Conservation (phyloP, 192 early-diverging fungal genomes). For the Chytriomyces sp. region DNA sequence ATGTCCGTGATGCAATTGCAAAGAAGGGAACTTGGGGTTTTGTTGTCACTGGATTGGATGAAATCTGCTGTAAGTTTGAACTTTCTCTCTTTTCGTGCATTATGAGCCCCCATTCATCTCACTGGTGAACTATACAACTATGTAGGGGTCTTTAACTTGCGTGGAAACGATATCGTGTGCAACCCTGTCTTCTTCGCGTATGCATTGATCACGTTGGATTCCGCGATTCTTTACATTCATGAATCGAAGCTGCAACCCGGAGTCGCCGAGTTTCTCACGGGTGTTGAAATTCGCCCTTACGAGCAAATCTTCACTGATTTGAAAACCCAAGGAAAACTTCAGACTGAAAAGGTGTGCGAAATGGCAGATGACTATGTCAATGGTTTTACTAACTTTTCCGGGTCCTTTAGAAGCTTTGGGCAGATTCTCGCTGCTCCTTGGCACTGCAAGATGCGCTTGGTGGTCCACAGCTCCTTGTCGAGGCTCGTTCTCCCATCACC, state of each 20-base stretch:
- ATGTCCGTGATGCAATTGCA: conserved; percentile 69
- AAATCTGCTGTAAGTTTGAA: conserved; percentile 75
- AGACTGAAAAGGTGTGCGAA: conserved; percentile 1
- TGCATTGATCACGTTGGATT: conserved; percentile 74
- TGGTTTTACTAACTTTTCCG: background rate
- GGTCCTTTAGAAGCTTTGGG: conserved; percentile 57
- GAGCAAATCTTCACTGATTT: conserved; percentile 79
- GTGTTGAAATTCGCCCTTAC: conserved; percentile 76
- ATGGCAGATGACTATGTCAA: background rate
- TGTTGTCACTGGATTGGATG: conserved; percentile 88
- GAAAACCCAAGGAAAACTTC: conserved; percentile 24
- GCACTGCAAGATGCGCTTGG: conserved; percentile 80
- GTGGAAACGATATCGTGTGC: conserved; percentile 93
- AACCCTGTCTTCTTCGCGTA: conserved; percentile 98
- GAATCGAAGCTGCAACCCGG: conserved; percentile 71
- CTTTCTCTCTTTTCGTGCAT: background rate
- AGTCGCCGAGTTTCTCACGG: conserved; percentile 61
- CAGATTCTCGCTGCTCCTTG: conserved; percentile 70
- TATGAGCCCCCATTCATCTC: background rate
- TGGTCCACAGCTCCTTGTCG: conserved; percentile 55
- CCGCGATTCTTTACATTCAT: conserved; percentile 79
- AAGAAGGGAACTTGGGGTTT: conserved; percentile 73
- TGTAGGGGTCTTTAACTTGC: conserved; percentile 89
- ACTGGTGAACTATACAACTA: background rate
- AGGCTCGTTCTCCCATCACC: conserved; percentile 72